phyloP scores from a whole-genome alignment of 495 filamentous ascomycete genomes.

The Penicillium goetzii region DNA sequence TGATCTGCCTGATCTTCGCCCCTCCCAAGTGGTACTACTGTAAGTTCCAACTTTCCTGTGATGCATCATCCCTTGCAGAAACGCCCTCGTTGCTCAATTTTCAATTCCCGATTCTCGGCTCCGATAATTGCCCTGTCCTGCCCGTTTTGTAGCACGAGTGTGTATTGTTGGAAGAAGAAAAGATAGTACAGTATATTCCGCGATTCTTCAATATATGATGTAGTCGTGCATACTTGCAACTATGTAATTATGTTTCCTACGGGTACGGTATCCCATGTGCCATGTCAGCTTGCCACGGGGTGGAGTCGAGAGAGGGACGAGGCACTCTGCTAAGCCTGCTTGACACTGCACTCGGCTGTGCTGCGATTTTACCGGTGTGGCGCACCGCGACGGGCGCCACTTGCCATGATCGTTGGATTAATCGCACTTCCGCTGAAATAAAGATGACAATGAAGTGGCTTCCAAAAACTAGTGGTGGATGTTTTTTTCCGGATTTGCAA shows the following conservation, averaged over 20 bases:
- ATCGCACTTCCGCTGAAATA: conserved; percentile 1
- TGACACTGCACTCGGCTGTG: conserved; percentile 22
- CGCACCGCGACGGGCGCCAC: conserved; percentile 25
- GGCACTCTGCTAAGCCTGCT: background rate
- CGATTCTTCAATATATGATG: background rate
- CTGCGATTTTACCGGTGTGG: conserved; percentile 34
- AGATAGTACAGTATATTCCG: background rate
- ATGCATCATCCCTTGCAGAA: conserved; percentile 28
- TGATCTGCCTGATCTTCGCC: conserved; percentile 10
- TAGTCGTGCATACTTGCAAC: background rate
- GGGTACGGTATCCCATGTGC: conserved; percentile 23
- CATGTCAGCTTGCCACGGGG: conserved; percentile 22
- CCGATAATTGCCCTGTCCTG: conserved; percentile 14
- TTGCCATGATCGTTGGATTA: conserved; percentile 19
- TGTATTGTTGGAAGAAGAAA: background rate
- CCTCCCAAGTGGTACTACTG: background rate
- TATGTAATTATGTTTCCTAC: background rate
- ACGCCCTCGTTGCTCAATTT: conserved; percentile 21
- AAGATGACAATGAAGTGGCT: background rate
- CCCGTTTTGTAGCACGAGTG: background rate
- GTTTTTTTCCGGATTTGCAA: background rate
- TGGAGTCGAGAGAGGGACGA: conserved; percentile 12
- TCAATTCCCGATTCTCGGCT: conserved; percentile 12
- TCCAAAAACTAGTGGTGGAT: background rate
- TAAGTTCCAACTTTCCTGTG: background rate